Evolutionary conservation across 1,284 basidiomycete species (phyloP), one percentile per base, ranked within the genome.

Genomic region (Marasmius oreades): DNA sequence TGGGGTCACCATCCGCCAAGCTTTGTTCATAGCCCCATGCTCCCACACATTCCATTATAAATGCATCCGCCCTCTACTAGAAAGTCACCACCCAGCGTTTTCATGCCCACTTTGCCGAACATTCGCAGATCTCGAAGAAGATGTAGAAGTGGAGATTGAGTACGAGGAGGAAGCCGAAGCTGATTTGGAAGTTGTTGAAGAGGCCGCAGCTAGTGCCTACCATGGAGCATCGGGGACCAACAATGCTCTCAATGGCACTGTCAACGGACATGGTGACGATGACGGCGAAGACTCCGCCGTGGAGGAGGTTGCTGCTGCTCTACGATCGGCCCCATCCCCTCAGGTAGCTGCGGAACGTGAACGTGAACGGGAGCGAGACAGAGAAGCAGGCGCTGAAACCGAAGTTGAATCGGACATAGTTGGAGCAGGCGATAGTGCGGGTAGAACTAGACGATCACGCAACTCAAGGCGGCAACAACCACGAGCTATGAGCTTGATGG

Each of bases 11-110:
- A 95, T 98, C 64, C 93, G 90, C 61, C 96, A 99, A 73, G 92
- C 95, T 0, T 82, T 99, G 24, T 99, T 99, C 76, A 96, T 99
- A 68, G 95, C 95, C 31, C 93, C 93, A 0, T 95, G 93, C 71
- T 96, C 93, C 5, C 96, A 98, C 73, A 89, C 95, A 0, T 98
- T 97, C 78, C 96, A 98, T 74, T 98, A 92, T 84, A 98, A 98
- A 73, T 99, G 97, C 72, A 96, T 99, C 62, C 85, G 94, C 0
- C 95, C 95, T 0, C 78, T 98, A 16, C 80, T 99, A 44, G 82
- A 90, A 63, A 72, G 82, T 36, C 95, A 98, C 71, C 86, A 96
- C 65, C 93, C 96, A 0, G 92, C 93, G 2, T 99, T 99, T 73
- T 92, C 88, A 6, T 99, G 96, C 66, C 97, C 96, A 0, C 83